Base-by-base conservation (phyloP, 768 basidiomycete genomes). In the Polyporus arcularius region DNA sequence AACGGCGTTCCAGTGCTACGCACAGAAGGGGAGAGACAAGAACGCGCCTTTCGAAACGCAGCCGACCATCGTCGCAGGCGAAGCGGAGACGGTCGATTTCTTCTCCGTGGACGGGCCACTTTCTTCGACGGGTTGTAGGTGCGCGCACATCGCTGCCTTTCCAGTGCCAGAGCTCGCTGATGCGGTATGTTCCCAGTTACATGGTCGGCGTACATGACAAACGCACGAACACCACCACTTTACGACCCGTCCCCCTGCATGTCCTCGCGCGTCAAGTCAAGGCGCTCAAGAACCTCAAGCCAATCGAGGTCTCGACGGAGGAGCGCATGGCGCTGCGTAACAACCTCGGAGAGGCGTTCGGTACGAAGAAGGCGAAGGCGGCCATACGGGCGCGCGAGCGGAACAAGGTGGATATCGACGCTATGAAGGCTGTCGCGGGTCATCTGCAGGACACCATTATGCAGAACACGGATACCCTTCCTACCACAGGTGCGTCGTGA, bases 291-390 rank as follows among this genome's bases (percentile, higher is more conserved):
- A 80, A 82, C 38, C 77, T 86, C 41, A 72, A 79, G 16, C 77
- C 83, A 14, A 74, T 82, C 4, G 74, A 79, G 12, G 81, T 81
- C 8, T 81, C 85, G 15, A 73, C 78, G 9, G 75, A 83, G 49
- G 82, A 86, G 60, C 85, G 82, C 58, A 75, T 82, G 42, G 81
- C 87, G 53, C 88, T 88, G 15, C 82, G 88, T 43, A 90, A 84
- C 56, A 80, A 84, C n/a, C 83, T 99, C 1, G 95, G 96, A 35
- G 89, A 94, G 72, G 85, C 90, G 1, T 99, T 99, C 65, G 96
- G 96, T 21, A 96, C 95, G 28, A 92, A 94, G 76, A 98, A 97
- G 72, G 93, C 94, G 47, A 90, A 93, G 73, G 84, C 85, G 10
- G 87, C 85, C 31, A 95, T 98, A 69, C 84, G 84, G 54, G 90